These are phyloP conservation scores for Paramarasmius palmivorus DNA, from an alignment of 1,284 basidiomycete species.

Conservation along the genomic window DNA sequence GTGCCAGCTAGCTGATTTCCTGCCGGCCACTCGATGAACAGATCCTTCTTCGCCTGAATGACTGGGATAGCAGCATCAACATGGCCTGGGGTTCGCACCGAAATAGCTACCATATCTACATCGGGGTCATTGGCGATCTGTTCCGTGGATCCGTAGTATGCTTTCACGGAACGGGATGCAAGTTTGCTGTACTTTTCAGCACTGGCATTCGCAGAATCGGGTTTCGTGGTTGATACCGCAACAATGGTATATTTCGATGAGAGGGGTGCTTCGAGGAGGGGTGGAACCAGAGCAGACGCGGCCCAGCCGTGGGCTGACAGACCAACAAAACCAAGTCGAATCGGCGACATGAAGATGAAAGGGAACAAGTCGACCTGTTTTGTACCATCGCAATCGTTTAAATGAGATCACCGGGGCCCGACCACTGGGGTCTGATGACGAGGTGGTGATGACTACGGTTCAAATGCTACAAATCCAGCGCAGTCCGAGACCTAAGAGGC, in stretches of 20 bases:
- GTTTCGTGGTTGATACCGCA: constrained; percentile 28
- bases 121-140: background rate
- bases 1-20: constrained; percentile 30
- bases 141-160: background rate
- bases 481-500: no score
- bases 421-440: no score
- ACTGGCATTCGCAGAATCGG: constrained; percentile 25
- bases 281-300: background rate
- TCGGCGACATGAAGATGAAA: background rate
- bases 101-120: constrained; percentile 13
- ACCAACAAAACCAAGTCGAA: constrained; percentile 8
- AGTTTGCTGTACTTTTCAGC: constrained; percentile 25
- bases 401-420: no score
- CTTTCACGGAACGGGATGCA: background rate
- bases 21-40: constrained; percentile 41
- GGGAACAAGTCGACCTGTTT: no score
- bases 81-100: constrained; percentile 30
- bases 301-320: constrained; percentile 8
- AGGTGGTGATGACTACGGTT: no score
- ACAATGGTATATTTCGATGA: constrained; percentile 22
- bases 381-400: no score
- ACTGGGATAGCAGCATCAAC: constrained; percentile 28
- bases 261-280: constrained; percentile 2
- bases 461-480: no score
- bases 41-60: constrained; percentile 34